Conservation (phyloP, 768 basidiomycete genomes). For the Pleurotus giganteus region DNA sequence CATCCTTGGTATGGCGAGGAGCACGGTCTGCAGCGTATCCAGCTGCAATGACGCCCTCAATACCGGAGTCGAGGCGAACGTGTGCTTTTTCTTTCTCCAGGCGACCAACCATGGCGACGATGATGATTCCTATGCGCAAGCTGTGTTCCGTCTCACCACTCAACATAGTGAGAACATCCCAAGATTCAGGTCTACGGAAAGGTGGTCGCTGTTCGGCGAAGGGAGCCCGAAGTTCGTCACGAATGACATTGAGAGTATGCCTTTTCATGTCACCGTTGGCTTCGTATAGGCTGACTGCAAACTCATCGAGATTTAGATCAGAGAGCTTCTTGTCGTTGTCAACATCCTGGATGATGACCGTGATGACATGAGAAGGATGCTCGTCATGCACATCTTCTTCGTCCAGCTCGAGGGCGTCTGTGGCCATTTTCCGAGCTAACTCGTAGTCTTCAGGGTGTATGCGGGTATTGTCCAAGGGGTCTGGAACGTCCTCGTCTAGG, state of each 20-base stretch:
- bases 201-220: conserved; percentile 71
- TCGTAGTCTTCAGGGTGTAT: conserved; percentile 99
- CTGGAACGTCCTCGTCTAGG: conserved; percentile 68
- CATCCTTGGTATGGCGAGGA: conserved; percentile 36
- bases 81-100: conserved; percentile 47
- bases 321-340: conserved; percentile 79
- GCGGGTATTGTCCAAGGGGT: conserved; percentile 92
- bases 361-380: conserved; percentile 88
- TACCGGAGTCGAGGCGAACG: conserved; percentile 88
- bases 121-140: conserved; percentile 73
- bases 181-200: conserved; percentile 63
- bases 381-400: conserved; percentile 94
- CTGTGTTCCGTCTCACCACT: conserved; percentile 87
- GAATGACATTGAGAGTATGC: conserved; percentile 85
- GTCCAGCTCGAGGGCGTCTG: conserved; percentile 94
- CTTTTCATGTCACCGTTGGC: conserved; percentile 85
- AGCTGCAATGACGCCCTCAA: conserved; percentile 75
- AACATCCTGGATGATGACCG: conserved; percentile 78
- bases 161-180: conserved; percentile 93
- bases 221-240: conserved; percentile 77
- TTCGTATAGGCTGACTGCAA: conserved; percentile 87
- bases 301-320: conserved; percentile 93
- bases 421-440: conserved; percentile 96
- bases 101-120: conserved; percentile 71
- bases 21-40: conserved; percentile 55